A percentile compares a stretch with the other conserved stretches of the same genome.
phyloP scores from a whole-genome alignment of 1,284 basidiomycete species.

The Salmacisia buchloeana region DNA sequence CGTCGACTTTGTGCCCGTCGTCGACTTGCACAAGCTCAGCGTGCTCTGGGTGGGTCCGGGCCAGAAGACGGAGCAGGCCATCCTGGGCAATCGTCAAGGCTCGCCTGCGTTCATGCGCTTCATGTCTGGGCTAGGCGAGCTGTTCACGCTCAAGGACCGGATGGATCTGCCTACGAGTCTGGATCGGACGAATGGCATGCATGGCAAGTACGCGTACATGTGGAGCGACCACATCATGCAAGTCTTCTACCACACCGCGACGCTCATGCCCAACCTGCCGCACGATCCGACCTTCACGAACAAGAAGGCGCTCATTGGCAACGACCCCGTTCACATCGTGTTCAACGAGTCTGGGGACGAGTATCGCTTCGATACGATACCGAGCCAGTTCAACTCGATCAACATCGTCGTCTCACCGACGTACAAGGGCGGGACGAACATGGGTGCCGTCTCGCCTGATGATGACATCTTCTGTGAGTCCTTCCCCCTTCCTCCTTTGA shows the following conservation, averaged over 20 bases:
- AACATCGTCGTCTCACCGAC: constrained; percentile 75
- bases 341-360: constrained; percentile 68
- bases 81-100: constrained; percentile 82
- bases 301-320: constrained; percentile 50
- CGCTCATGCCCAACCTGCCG: constrained; percentile 75
- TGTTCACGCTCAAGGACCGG: constrained; percentile 77
- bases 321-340: constrained; percentile 61
- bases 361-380: constrained; percentile 83
- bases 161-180: constrained; percentile 86
- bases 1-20: constrained; percentile 83
- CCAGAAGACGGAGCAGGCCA: constrained; percentile 77
- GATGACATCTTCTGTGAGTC: constrained; percentile 41
- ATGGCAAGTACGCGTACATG: constrained; percentile 62
- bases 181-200: constrained; percentile 70
- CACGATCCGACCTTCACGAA: constrained; percentile 31
- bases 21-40: constrained; percentile 95
- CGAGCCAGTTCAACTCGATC: constrained; percentile 92
- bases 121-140: constrained; percentile 76
- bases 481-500: background rate
- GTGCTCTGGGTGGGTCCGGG: constrained; percentile 92
- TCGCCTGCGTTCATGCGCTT: constrained; percentile 92
- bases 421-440: constrained; percentile 33
- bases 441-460: constrained; percentile 39
- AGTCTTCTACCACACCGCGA: constrained; percentile 89
- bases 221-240: constrained; percentile 99